Evolutionary conservation across 2,329 filamentous ascomycete genomes (phyloP), one percentile per base, ranked within the genome.

Genomic region (Verticillium zaregamsianum): DNA sequence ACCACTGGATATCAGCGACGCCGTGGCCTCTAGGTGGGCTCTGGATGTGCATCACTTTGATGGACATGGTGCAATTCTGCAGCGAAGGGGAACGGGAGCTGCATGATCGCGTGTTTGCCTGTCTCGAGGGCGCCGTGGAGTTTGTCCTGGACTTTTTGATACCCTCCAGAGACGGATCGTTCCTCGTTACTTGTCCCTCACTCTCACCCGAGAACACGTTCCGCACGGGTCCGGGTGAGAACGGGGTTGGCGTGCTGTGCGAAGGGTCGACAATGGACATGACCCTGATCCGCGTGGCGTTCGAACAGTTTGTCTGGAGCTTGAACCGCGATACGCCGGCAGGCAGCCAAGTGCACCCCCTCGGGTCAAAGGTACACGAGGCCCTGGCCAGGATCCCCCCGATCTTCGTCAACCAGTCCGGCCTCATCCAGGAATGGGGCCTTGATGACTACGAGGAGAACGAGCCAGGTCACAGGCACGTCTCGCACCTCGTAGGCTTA

Each of bases 401-500:
- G 12, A 63, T 69, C n/a, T 40, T 49, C 33, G 57, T 63, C 28
- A 66, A 1, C 52, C 68, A 8, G 0, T 69, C 68, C 20, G 75
- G 74, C 3, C 69, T 73, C 23, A 71, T 79, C 28, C 74, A 76
- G 20, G 77, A 79, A 68, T 80, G 76, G 76, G 78, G 80, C 33
- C 74, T 71, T 1, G 71, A 69, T 4, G 69, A 79, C 17, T 74
- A 75, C 54, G 63, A 66, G 8, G 77, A 73, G 62, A 68, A 73
- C 6, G 80, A 82, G 55, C 78, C 76, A 0, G 80, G 80, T 0
- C 80, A 84, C 63, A 74, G 81, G 1, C 82, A 83, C 59, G 73
- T 82, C 3, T 82, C 79, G 0, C 80, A 81, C 61, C 71, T 83
- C 1, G 82, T 77, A 63, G 80, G 74, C 1, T 72, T 84, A 3